phyloP scores from a whole-genome alignment of 1,284 basidiomycete species.

The Naganishia liquefaciens region DNA sequence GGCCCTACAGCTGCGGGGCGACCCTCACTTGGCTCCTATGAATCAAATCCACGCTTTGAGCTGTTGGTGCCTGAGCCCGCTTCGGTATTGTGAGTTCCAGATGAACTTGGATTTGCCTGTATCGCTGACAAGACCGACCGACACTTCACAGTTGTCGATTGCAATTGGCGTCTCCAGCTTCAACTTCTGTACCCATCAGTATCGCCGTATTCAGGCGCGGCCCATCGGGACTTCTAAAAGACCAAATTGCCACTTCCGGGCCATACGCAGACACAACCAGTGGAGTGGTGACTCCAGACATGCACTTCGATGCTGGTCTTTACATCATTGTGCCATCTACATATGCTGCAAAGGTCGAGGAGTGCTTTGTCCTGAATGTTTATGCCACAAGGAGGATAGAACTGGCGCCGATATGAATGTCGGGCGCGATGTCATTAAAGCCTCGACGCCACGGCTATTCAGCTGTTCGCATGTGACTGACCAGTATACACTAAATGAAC shows the following conservation, averaged over 20 bases:
- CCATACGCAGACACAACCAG: slow-evolving; percentile 71
- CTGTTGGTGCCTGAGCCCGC: slow-evolving; percentile 61
- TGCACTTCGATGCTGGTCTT: slow-evolving; percentile 61
- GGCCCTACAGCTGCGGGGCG: slow-evolving; percentile 63
- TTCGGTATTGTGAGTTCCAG: slow-evolving; percentile 62
- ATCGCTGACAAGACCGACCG: slow-evolving; percentile 6
- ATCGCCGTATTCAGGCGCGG: slow-evolving; percentile 50
- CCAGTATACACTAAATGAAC: no score
- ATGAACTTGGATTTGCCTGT: neutral
- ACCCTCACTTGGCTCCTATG: slow-evolving; percentile 65
- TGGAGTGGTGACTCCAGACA: slow-evolving; percentile 66
- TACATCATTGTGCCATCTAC: slow-evolving; percentile 75
- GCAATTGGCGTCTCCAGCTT: slow-evolving; percentile 29
- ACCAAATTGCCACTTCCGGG: slow-evolving; percentile 68
- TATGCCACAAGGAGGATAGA: slow-evolving; percentile 42
- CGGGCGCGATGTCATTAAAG: neutral
- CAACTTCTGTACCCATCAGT: slow-evolving; percentile 44
- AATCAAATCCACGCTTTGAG: slow-evolving; percentile 68
- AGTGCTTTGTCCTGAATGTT: slow-evolving; percentile 64
- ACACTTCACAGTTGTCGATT: slow-evolving; percentile 30
- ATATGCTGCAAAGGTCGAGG: slow-evolving; percentile 63
- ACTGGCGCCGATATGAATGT: slow-evolving; percentile 6
- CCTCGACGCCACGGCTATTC: no score
- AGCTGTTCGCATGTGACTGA: no score
- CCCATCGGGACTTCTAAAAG: slow-evolving; percentile 46